Base-by-base conservation (phyloP, 805 yeast species). In the Pichia deserticola region DNA sequence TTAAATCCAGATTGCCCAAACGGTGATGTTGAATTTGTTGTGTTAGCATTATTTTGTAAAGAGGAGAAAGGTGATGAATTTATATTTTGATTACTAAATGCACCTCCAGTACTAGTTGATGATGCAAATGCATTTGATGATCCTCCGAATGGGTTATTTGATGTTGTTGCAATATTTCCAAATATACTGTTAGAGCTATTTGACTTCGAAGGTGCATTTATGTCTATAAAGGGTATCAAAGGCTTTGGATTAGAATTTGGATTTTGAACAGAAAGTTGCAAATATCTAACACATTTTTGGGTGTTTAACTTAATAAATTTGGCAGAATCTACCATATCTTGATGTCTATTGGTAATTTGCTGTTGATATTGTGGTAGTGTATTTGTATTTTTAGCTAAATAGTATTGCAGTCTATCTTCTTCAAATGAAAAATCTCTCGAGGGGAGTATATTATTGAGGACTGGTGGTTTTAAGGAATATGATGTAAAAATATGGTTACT, bases 361-460 rank as follows among this genome's bases (percentile, higher is more conserved):
- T 64, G 63, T 40, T 72, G 74, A 54, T 72, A 76, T 13, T 67
- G 69, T 0, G 68, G 61, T 1, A 74, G 28, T 0, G 59, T 58
- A 50, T 73, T 73, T 13, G 60, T 59, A 5, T 64, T 57, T 42
- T 58, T 64, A 0, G 82, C 78, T 46, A 72, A 71, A 53, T 68
- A 63, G 51, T 66, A 77, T 52, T 73, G 72, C 46, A 73, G 63
- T 49, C 85, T 63, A 20, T 70, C 63, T 55, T 81, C 85, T 51
- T 79, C 85, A 27, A 64, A 67, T 0, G 84, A 78, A 27, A 73
- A 59, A 52, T 81, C 85, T 57, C 86, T 64, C 1, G 74, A 77
- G 3, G 65, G 55, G 8, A 80, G 76, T 40, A 81, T 57, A 55
- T 76, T 78, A 42, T 70, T 68, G 8, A 70, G 69, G 0, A 78